phyloP scores from a whole-genome alignment of 1,284 basidiomycete genomes.

The Tylopilus sp. region DNA sequence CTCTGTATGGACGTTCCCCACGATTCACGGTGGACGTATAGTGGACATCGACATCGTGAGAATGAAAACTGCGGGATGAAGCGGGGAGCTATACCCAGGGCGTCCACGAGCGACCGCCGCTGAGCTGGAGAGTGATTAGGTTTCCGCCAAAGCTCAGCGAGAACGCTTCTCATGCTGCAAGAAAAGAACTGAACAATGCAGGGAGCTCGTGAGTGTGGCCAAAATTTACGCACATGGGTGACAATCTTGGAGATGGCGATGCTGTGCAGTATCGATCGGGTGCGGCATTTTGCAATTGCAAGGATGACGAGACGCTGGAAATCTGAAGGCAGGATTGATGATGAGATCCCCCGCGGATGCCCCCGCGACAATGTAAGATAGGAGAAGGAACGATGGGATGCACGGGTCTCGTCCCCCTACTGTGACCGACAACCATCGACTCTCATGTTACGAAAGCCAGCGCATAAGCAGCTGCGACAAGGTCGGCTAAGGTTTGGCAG shows the following conservation, averaged over 20 bases:
- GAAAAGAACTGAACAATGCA: constrained; percentile 1
- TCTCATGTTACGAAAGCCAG: not conserved
- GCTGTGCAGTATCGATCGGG: constrained; percentile 1
- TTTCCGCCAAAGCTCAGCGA: constrained; percentile 7
- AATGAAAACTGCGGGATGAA: not conserved
- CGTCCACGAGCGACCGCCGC: constrained; percentile 10
- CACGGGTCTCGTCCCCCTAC: not conserved
- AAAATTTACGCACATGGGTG: not conserved
- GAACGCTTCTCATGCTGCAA: not conserved
- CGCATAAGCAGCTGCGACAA: not conserved
- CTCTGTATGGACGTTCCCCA: constrained; percentile 3
- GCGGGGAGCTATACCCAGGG: constrained; percentile 8
- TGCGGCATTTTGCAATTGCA: constrained; percentile 5
- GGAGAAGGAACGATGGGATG: not conserved
- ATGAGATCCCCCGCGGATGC: constrained; percentile 8
- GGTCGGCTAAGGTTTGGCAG: not conserved
- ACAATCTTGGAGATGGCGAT: constrained; percentile 15
- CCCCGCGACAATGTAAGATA: not conserved
- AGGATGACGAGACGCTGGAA: constrained; percentile 12
- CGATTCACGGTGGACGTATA: not conserved
- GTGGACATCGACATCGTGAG: constrained; percentile 8
- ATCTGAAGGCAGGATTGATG: not conserved
- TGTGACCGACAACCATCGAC: not conserved
- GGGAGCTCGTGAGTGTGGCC: not conserved
- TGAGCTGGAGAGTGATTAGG: constrained; percentile 16